Base-by-base conservation (phyloP, 768 basidiomycete species). In the Dacryopinax primogenitus region DNA sequence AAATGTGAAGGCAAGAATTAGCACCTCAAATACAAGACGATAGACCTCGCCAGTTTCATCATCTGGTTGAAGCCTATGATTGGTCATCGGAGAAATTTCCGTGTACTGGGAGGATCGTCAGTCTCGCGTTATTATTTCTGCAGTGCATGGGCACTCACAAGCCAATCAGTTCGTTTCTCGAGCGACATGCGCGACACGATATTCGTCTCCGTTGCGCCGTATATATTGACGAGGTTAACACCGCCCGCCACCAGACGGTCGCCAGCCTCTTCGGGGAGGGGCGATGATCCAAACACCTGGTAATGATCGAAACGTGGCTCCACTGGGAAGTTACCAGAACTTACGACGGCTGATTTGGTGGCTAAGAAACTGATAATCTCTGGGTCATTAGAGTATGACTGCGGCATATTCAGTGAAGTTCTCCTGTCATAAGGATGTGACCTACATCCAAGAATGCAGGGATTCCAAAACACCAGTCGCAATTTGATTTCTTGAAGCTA, bases 381-480 rank as follows among this genome's bases (percentile, higher is more conserved):
- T 15, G 69, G 66, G 61, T 63, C 65, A n/a, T 66, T 58, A 26
- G 72, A 67, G 71, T 73, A 74, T 21, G 67, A 65, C 73, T 74
- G 28, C 1, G 15, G 44, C 3, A 37, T 63, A 1, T 62, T 0
- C 26, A n/a, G n/a, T 13, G 16, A 36, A n/a, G 62, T 26, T 23
- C 33, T 26, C 16, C 30, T 11, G 9, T 41, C 21, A 62, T 26
- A 1, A 16, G 12, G 9, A 18, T 7, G 35, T 36, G 15, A 33
- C 51, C 4, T 6, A 76, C 77, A 70, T 77, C 74, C 12, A 77
- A 47, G 64, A 77, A 74, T 1, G 71, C 65, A 0, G 76, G 76
- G 2, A 75, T 74, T 62, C 69, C 71, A 33, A 68, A 70, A 4
- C 72, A 67, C n/a, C 74, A 63, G 1, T 71, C 66, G 33, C 70